Evolutionary conservation across 371 early-diverging fungal genomes (phyloP).

Genomic region (Rhizopus microsporus): DNA sequence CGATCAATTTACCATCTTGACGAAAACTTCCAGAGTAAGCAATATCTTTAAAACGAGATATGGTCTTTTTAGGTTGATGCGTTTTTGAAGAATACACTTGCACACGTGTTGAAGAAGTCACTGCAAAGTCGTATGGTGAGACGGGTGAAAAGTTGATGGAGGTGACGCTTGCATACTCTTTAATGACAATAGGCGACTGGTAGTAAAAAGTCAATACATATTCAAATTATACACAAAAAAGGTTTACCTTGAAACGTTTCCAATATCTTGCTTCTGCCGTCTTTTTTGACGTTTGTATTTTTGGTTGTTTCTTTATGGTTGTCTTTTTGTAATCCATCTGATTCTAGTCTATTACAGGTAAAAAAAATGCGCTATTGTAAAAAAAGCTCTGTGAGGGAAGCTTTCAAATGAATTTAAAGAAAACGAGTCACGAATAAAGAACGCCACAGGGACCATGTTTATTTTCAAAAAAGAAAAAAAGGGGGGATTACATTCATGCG

Average conservation of each 20-base stretch:
- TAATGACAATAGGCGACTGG: slow-evolving; percentile 80
- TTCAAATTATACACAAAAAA: background rate
- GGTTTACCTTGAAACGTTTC: slow-evolving; percentile 77
- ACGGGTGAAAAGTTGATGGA: slow-evolving; percentile 83
- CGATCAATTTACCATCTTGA: slow-evolving; percentile 86
- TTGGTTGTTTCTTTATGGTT: slow-evolving; percentile 59
- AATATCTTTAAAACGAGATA: slow-evolving; percentile 88
- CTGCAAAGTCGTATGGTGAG: slow-evolving; percentile 88
- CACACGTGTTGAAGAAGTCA: slow-evolving; percentile 87
- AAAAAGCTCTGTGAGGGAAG: background rate
- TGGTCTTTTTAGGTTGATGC: slow-evolving; percentile 78
- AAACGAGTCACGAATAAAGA: background rate
- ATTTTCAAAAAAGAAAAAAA: background rate
- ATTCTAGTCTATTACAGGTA: background rate
- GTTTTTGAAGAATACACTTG: slow-evolving; percentile 88
- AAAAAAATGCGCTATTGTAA: background rate
- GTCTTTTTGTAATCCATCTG: slow-evolving; percentile 60
- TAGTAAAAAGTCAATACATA: background rate
- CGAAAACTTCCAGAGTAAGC: slow-evolving; percentile 83
- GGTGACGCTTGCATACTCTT: slow-evolving; percentile 85
- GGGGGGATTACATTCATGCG: background rate
- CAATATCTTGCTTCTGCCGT: slow-evolving; percentile 78
- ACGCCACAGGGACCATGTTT: background rate
- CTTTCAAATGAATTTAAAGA: background rate
- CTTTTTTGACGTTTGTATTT: slow-evolving; percentile 46